These are phyloP conservation scores for Trametes sanguinea DNA, from an alignment of 768 basidiomycete genomes.

Conservation along the genomic window DNA sequence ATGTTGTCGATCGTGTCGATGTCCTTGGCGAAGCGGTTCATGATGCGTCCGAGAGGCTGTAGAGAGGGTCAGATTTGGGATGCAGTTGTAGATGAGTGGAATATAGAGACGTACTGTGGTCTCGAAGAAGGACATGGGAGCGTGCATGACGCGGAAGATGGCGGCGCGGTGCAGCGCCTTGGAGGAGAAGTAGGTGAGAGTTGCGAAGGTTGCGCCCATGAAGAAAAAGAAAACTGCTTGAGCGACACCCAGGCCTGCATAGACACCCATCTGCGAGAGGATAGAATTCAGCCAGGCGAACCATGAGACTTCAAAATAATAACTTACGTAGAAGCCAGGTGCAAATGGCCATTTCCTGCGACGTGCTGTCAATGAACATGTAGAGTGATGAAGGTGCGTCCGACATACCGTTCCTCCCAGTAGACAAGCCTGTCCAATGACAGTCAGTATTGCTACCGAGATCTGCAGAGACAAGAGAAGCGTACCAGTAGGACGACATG, in stretches of 20 bases:
- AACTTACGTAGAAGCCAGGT: slow-evolving; percentile 78
- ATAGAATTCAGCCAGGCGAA: no score
- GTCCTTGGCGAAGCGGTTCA: slow-evolving; percentile 90
- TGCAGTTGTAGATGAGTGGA: no score
- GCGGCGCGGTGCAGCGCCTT: slow-evolving; percentile 62
- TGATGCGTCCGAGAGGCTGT: slow-evolving; percentile 77
- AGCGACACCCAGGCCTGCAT: slow-evolving; percentile 68
- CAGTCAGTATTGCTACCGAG: slow-evolving; percentile 4
- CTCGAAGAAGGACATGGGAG: slow-evolving; percentile 91
- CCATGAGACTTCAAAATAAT: no score
- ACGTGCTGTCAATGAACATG: slow-evolving; percentile 19
- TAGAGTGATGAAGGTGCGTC: neutral
- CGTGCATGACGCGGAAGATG: slow-evolving; percentile 71
- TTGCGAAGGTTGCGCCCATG: slow-evolving; percentile 63
- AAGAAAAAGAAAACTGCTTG: slow-evolving; percentile 71
- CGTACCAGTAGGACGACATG: slow-evolving; percentile 74
- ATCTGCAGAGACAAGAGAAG: neutral
- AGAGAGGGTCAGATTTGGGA: neutral
- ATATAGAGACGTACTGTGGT: slow-evolving; percentile 56
- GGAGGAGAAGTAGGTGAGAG: slow-evolving; percentile 80
- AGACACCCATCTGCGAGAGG: slow-evolving; percentile 74
- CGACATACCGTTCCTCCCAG: slow-evolving; percentile 69
- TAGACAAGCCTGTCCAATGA: slow-evolving; percentile 63
- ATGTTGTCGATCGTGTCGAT: slow-evolving; percentile 81
- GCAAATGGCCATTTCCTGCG: slow-evolving; percentile 55